A percentile compares a stretch with the other conserved stretches of the same genome.
Evolutionary conservation across 257 asterid genomes (phyloP).

Genomic region (Handroanthus guayacan): DNA sequence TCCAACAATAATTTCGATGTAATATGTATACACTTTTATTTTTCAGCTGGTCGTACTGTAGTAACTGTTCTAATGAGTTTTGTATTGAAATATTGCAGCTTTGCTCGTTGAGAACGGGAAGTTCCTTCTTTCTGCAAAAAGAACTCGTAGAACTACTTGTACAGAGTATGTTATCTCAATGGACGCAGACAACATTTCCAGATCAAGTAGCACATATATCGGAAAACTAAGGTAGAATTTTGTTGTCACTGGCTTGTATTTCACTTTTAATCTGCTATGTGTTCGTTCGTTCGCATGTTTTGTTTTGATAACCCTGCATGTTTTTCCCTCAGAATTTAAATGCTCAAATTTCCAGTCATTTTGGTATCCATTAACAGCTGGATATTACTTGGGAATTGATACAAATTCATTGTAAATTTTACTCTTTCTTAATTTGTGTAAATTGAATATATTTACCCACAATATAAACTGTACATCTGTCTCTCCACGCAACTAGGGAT

Average conservation of each 20-base stretch:
- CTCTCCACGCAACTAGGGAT: neutral
- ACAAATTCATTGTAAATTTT: no score
- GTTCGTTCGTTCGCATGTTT: neutral
- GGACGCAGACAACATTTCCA: slow-evolving; percentile 88
- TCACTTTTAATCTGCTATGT: neutral
- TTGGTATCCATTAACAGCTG: neutral
- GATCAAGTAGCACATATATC: slow-evolving; percentile 89
- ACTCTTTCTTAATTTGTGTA: neutral
- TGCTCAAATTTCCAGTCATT: no score
- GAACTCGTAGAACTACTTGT: slow-evolving; percentile 94
- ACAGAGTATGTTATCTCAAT: slow-evolving; percentile 95
- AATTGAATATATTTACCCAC: no score
- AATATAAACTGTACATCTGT: neutral
- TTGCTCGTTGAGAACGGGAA: slow-evolving; percentile 92
- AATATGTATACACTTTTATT: neutral
- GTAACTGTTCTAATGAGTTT: slow-evolving; percentile 28
- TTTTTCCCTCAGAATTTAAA: neutral
- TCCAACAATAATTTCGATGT: neutral
- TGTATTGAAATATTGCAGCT: slow-evolving; percentile 52
- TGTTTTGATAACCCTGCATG: slow-evolving; percentile 3
- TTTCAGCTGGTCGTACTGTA: neutral
- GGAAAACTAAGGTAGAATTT: slow-evolving; percentile 79
- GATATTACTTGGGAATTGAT: neutral
- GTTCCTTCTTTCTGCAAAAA: slow-evolving; percentile 95
- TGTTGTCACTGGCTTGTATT: neutral